These are phyloP conservation scores for Spinellus fusiger DNA, from an alignment of 192 early-diverging fungal genomes.

Conservation along the genomic window DNA sequence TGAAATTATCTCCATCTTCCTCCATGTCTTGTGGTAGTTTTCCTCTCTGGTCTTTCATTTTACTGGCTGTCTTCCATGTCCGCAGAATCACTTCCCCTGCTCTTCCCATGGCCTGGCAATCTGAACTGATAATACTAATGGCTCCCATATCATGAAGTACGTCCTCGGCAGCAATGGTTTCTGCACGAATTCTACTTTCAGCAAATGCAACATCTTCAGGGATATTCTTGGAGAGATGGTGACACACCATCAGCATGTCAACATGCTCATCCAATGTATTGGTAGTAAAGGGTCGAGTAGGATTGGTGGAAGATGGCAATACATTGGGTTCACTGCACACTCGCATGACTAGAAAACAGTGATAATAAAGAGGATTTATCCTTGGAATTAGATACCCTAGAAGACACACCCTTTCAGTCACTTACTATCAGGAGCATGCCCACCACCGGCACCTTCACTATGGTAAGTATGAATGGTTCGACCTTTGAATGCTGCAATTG, in stretches of 20 bases:
- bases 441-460: slow-evolving; percentile 94
- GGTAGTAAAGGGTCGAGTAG: slow-evolving; percentile 88
- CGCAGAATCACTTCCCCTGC: slow-evolving; percentile 89
- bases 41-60: slow-evolving; percentile 85
- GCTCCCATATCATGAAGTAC: slow-evolving; percentile 94
- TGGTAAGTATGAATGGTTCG: slow-evolving; percentile 97
- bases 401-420: slow-evolving; percentile 2
- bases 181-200: slow-evolving; percentile 90
- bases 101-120: slow-evolving; percentile 95
- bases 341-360: slow-evolving; percentile 40
- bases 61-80: slow-evolving; percentile 94
- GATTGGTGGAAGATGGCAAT: slow-evolving; percentile 92
- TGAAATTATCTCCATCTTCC: slow-evolving; percentile 76
- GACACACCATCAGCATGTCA: slow-evolving; percentile 99
- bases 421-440: slow-evolving; percentile 80
- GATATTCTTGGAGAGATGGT: slow-evolving; percentile 87
- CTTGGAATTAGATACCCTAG: not conserved
- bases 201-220: slow-evolving; percentile 98
- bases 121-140: slow-evolving; percentile 90
- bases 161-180: slow-evolving; percentile 97
- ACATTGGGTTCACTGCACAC: slow-evolving; percentile 79
- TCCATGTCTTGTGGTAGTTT: slow-evolving; percentile 45
- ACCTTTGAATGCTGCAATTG: slow-evolving; percentile 82
- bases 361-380: not conserved
- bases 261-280: slow-evolving; percentile 98